phyloP scores from a whole-genome alignment of 176 grass and related monocot species.

The Oryza meyeriana region DNA sequence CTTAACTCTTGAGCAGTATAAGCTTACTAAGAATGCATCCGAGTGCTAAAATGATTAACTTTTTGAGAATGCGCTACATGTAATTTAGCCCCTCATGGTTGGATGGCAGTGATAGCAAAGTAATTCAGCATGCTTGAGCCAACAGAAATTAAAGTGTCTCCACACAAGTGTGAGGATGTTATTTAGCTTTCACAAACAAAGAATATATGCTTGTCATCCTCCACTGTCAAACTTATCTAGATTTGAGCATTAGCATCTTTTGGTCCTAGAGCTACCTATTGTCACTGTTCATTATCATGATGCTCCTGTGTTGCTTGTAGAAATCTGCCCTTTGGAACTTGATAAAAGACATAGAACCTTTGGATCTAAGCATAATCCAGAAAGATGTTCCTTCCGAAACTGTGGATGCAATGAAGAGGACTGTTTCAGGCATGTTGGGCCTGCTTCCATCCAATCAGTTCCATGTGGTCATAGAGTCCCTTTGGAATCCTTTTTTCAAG shows the following conservation, averaged over 20 bases:
- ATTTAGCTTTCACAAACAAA: neutral
- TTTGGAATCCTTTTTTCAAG: slow-evolving; percentile 86
- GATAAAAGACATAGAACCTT: slow-evolving; percentile 91
- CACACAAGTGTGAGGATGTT: neutral
- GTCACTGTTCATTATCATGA: neutral
- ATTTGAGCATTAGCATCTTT: neutral
- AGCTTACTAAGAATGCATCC: neutral
- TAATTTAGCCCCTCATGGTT: neutral
- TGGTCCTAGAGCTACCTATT: neutral
- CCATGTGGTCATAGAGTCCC: slow-evolving; percentile 71
- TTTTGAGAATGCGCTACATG: neutral
- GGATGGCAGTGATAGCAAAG: neutral
- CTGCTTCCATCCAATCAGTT: slow-evolving; percentile 93
- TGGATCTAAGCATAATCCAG: slow-evolving; percentile 75
- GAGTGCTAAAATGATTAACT: neutral
- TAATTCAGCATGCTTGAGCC: neutral
- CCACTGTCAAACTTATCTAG: slow-evolving; percentile 2
- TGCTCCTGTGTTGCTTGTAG: slow-evolving; percentile 34
- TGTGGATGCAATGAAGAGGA: slow-evolving; percentile 89
- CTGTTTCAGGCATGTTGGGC: slow-evolving; percentile 91
- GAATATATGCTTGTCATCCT: slow-evolving; percentile 7
- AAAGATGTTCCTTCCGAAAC: slow-evolving; percentile 86
- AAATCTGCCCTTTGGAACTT: slow-evolving; percentile 75
- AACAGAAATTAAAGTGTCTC: neutral
- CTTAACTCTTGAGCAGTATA: neutral